Evolutionary conservation across 2,329 filamentous ascomycete genomes (phyloP), one percentile per base, ranked within the genome.

Genomic region (Diplocarpon mali): DNA sequence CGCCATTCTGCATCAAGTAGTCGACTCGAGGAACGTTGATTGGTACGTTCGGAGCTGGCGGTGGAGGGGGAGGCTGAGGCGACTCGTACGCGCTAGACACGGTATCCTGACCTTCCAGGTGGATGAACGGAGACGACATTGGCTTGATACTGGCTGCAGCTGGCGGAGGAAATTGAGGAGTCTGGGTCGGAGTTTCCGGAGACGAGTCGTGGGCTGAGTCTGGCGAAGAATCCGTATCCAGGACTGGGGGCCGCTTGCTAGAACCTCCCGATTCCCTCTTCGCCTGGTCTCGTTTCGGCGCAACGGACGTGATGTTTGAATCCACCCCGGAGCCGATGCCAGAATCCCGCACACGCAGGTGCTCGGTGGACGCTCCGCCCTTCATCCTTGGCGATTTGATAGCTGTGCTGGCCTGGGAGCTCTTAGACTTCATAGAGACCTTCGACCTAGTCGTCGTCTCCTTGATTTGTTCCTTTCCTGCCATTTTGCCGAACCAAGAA

Each of bases 1-100:
- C 90, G 32, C 90, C 90, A 62, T 95, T 83, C 57, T 92, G 86
- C 44, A 95, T 72, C 14, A 96, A 70, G 61, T 96, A 96, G 61
- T 96, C 90, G 14, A 96, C 88, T 49, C 85, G 77, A 0, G 90
- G 90, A 11, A 80, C 73, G 34, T 87, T 79, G 35, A 81, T 71
- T 30, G 75, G 71, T 34, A 73, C 60, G 47, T 52, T 50, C 53
- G 41, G 80, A 68, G 53, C 75, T 1, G 83, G 80, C 1, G 86
- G 83, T 2, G 84, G 88, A 0, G 88, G 87, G 0, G 85, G 86
- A 1, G 86, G 78, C 13, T 53, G 55, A 34, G 58, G 57, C 12
- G 57, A 60, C 35, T 57, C 50, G 42, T 57, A 56, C 35, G 57
- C 30, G 60, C 62, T 44, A 34, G 49, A 53, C 32, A 49, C 48